Conservation (phyloP, 305 asterid species). For the Fraxinus platypoda region DNA sequence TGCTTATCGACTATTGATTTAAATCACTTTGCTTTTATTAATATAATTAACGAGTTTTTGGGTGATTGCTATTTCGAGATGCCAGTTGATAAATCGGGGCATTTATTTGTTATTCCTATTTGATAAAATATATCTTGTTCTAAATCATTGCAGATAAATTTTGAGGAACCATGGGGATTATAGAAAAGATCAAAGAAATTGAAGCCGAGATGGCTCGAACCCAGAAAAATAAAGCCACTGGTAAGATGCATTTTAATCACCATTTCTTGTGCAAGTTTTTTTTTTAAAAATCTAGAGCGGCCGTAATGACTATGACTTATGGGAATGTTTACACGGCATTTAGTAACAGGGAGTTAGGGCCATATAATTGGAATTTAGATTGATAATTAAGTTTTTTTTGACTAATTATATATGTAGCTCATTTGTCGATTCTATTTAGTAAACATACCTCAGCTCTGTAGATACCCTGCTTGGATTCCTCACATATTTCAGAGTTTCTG, state of each 20-base stretch:
- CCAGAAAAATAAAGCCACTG: constrained; percentile 98
- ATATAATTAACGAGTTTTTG: not conserved
- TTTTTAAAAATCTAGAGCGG: not conserved
- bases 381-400: not conserved
- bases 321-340: not conserved
- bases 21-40: not conserved
- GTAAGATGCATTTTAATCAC: constrained; percentile 20
- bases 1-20: not conserved
- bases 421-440: not conserved
- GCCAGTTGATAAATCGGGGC: not conserved
- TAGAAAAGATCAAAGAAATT: constrained; percentile 89
- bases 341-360: not conserved
- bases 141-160: constrained; percentile 38
- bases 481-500: not conserved
- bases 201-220: constrained; percentile 99
- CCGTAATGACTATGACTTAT: too few relatives aligned
- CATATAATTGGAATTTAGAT: not conserved
- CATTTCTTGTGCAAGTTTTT: not conserved
- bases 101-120: not conserved
- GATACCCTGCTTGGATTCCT: not conserved
- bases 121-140: not conserved
- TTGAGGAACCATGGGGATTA: constrained; percentile 73
- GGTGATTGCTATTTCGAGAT: not conserved
- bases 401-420: not conserved
- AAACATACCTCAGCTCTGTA: not conserved